Evolutionary conservation across 768 basidiomycete species (phyloP).

Genomic region (Lentinula sp.): DNA sequence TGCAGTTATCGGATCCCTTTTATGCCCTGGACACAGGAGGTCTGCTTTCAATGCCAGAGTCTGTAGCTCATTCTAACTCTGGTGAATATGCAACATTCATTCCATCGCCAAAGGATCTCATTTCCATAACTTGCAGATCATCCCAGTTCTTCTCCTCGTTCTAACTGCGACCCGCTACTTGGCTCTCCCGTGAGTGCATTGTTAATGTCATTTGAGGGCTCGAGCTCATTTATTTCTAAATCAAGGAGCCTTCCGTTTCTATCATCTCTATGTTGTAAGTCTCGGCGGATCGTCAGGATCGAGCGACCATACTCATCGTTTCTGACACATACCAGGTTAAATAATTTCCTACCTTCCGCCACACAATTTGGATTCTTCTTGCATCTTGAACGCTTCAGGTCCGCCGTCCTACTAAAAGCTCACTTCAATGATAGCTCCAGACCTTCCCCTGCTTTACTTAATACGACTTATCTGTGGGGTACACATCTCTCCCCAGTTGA

Average conservation of each 20-base stretch:
- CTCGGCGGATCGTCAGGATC: not conserved
- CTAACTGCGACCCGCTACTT: not conserved
- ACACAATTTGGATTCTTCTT: constrained; percentile 41
- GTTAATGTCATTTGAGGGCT: not conserved
- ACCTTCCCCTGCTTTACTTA: constrained; percentile 19
- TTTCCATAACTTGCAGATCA: not conserved
- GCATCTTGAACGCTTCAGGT: constrained; percentile 26
- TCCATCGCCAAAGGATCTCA: not conserved
- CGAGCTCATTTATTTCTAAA: not conserved
- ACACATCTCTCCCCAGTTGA: constrained; percentile 17
- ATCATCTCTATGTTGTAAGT: constrained; percentile 2
- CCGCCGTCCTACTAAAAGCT: constrained; percentile 23
- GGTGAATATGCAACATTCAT: not conserved
- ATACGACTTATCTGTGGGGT: constrained; percentile 23
- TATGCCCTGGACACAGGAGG: not conserved
- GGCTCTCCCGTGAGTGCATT: not conserved
- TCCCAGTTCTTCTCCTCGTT: not conserved
- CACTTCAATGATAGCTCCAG: constrained; percentile 21
- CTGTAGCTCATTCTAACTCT: not conserved
- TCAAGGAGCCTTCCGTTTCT: not conserved
- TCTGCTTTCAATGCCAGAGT: not conserved
- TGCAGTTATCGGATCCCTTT: not conserved
- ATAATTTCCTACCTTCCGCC: constrained; percentile 29
- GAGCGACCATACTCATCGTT: not conserved
- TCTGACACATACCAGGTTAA: constrained; percentile 18